Evolutionary conservation across 495 filamentous ascomycete genomes (phyloP).

Genomic region (Penicillium tannophilum): DNA sequence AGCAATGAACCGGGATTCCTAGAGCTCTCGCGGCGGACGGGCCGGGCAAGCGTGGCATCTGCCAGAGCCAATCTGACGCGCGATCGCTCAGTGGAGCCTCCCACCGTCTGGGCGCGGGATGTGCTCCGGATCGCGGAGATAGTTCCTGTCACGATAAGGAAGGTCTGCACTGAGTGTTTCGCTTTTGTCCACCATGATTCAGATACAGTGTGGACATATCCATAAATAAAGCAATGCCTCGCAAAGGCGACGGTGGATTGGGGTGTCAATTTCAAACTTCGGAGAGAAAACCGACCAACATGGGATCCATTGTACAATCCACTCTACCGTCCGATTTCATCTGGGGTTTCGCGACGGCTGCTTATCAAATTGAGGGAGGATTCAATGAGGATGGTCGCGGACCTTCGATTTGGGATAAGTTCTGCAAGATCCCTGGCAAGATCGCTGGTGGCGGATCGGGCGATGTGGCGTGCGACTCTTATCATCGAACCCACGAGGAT

Average conservation of each 20-base stretch:
- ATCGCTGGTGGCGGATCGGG: conserved; percentile 71
- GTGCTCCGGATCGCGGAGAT: conserved; percentile 67
- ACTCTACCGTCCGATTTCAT: conserved; percentile 72
- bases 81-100: conserved; percentile 18
- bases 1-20: not conserved
- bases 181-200: conserved; percentile 1
- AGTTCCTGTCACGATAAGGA: conserved; percentile 34
- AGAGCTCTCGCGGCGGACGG: conserved; percentile 25
- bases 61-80: conserved; percentile 11
- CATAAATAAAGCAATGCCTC: conserved; percentile 9
- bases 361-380: conserved; percentile 78
- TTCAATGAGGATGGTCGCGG: conserved; percentile 67
- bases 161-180: conserved; percentile 9
- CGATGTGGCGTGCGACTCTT: conserved; percentile 74
- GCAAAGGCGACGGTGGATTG: not conserved
- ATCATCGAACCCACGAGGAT: conserved; percentile 71
- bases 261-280: not conserved
- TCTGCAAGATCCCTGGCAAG: conserved; percentile 72
- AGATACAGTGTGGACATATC: not conserved
- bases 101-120: conserved; percentile 27
- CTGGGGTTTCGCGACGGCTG: conserved; percentile 83
- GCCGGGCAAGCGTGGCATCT: conserved; percentile 29
- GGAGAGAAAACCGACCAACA: not conserved
- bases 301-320: conserved; percentile 17
- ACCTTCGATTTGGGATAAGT: conserved; percentile 77